Evolutionary conservation across 352 stramenopile genomes (phyloP).

Genomic region (Achlya hypogyna): DNA sequence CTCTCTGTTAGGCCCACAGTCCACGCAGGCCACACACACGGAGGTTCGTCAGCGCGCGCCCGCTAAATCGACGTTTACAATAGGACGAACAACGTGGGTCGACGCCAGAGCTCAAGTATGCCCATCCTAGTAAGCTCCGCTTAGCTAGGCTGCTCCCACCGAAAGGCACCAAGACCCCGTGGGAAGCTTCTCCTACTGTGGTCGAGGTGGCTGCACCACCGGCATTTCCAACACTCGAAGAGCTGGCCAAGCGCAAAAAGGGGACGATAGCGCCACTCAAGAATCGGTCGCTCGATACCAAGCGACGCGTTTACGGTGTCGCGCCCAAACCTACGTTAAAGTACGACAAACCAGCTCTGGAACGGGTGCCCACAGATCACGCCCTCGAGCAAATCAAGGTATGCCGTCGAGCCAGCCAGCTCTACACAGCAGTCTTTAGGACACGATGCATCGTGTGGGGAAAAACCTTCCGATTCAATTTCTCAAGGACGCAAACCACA

Average conservation of each 20-base stretch:
- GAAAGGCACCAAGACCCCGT: too few relatives aligned
- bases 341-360: not conserved
- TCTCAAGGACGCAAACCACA: conserved; percentile 15
- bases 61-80: too few relatives aligned
- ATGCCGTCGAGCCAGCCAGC: not conserved
- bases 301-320: conserved; percentile 7
- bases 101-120: too few relatives aligned
- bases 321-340: not conserved
- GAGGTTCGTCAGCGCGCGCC: too few relatives aligned
- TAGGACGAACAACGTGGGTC: too few relatives aligned
- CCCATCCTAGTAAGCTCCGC: too few relatives aligned
- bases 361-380: not conserved
- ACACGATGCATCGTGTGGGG: conserved; percentile 13
- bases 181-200: too few relatives aligned
- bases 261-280: too few relatives aligned
- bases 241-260: not conserved
- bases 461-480: conserved; percentile 20
- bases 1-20: too few relatives aligned
- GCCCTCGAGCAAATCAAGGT: not conserved
- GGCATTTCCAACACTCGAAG: not conserved
- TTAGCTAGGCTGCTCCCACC: too few relatives aligned
- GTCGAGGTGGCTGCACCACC: not conserved
- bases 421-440: not conserved
- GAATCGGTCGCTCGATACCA: conserved; percentile 1
- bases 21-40: too few relatives aligned